These are phyloP conservation scores for Stagonosporopsis chrysanthemi DNA, from an alignment of 2,329 filamentous ascomycete genomes.

Conservation along the genomic window DNA sequence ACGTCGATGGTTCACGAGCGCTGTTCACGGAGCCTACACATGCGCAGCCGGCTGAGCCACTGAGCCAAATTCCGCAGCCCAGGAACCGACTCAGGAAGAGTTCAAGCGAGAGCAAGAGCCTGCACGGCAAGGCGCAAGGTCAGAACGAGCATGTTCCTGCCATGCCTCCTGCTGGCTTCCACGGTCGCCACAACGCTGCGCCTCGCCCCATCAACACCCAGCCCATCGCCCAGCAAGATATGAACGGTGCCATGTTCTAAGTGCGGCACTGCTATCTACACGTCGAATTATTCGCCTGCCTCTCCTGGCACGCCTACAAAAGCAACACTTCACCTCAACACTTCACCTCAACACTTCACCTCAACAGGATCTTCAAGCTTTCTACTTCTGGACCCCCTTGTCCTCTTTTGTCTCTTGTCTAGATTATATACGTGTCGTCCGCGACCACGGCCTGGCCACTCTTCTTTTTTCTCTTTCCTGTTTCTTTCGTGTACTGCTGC, in stretches of 20 bases:
- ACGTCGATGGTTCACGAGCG: conserved; percentile 41
- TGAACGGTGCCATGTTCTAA: conserved; percentile 50
- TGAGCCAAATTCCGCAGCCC: conserved; percentile 42
- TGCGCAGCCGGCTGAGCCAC: conserved; percentile 53
- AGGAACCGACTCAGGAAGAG: conserved; percentile 57
- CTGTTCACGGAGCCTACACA: conserved; percentile 46
- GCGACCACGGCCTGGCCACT: conserved; percentile 23
- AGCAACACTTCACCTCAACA: background rate
- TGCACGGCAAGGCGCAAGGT: conserved; percentile 53
- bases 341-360: background rate
- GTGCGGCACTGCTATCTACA: background rate
- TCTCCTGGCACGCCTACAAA: background rate
- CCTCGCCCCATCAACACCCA: conserved; percentile 37
- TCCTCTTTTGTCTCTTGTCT: conserved; percentile 20
- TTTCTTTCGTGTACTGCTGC: conserved; percentile 25
- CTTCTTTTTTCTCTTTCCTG: conserved; percentile 14
- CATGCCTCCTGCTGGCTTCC: conserved; percentile 36
- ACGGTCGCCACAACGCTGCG: conserved; percentile 40
- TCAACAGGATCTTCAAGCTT: background rate
- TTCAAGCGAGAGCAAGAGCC: conserved; percentile 59
- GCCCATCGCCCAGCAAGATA: conserved; percentile 33
- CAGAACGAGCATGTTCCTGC: conserved; percentile 37
- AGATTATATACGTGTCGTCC: conserved; percentile 25
- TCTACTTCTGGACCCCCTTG: background rate
- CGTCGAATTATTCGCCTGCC: background rate